A percentile compares a stretch with the other conserved stretches of the same genome.
Evolutionary conservation across 2,329 filamentous ascomycete genomes (phyloP).

Genomic region (Trichoderma asperellum): DNA sequence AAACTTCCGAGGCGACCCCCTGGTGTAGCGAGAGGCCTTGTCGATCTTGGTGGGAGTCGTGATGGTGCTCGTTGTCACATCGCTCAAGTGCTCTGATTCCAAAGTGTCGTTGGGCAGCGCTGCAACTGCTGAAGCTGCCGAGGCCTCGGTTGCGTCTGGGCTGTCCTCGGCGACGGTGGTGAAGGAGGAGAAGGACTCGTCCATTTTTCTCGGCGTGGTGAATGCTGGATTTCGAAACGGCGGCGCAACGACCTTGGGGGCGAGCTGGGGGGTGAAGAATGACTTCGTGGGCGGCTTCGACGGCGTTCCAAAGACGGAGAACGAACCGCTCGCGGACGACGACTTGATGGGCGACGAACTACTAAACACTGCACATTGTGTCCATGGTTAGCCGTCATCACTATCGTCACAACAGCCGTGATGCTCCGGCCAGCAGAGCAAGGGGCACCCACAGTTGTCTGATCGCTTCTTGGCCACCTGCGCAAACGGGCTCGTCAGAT

Average conservation of each 20-base stretch:
- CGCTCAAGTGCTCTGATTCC: constrained; percentile 52
- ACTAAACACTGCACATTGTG: constrained; percentile 40
- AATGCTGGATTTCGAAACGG: constrained; percentile 67
- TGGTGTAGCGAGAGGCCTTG: constrained; percentile 52
- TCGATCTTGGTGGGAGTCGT: constrained; percentile 53
- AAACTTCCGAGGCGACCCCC: constrained; percentile 46
- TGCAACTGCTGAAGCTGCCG: constrained; percentile 61
- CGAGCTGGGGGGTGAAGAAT: constrained; percentile 51
- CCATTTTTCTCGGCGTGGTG: constrained; percentile 63
- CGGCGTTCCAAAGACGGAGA: constrained; percentile 45
- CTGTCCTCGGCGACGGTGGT: constrained; percentile 35
- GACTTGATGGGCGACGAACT: constrained; percentile 44
- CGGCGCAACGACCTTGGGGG: constrained; percentile 50
- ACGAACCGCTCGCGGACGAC: constrained; percentile 41
- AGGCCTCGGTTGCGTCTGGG: constrained; percentile 35
- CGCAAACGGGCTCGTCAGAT: constrained; percentile 65
- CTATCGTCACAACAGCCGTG: neutral
- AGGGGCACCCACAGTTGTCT: constrained; percentile 47
- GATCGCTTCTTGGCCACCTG: constrained; percentile 51
- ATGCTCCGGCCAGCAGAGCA: neutral
- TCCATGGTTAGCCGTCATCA: constrained; percentile 5
- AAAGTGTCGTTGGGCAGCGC: constrained; percentile 57
- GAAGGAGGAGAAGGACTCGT: constrained; percentile 59
- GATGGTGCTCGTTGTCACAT: constrained; percentile 48
- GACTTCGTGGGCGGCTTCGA: constrained; percentile 51